Evolutionary conservation across 441 rosid genomes (phyloP).

Genomic region (Hypseocharis bilobata): DNA sequence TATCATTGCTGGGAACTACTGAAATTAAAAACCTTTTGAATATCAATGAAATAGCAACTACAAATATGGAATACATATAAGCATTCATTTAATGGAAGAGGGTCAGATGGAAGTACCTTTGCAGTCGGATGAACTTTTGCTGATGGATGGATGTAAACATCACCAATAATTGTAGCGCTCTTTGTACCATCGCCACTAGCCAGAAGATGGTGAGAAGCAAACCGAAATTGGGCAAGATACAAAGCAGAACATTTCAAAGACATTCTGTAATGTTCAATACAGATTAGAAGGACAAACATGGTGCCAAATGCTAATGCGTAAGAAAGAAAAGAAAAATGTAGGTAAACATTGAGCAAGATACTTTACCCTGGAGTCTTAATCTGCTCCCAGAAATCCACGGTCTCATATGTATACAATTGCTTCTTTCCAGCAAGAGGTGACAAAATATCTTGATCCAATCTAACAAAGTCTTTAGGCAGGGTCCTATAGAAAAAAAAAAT

Average conservation of each 20-base stretch:
- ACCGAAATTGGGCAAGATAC: conserved; percentile 56
- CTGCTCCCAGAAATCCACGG: conserved; percentile 74
- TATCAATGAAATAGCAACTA: not conserved
- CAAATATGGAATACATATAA: not conserved
- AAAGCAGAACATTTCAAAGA: conserved; percentile 64
- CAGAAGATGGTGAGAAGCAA: conserved; percentile 45
- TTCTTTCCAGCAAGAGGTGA: conserved; percentile 84
- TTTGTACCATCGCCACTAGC: conserved; percentile 45
- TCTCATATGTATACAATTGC: conserved; percentile 61
- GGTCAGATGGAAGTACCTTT: conserved; percentile 35
- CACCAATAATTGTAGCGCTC: conserved; percentile 44
- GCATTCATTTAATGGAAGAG: not conserved
- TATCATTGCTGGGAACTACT: not conserved
- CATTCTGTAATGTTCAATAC: conserved; percentile 34
- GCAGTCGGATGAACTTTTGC: conserved; percentile 75
- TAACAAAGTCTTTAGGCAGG: conserved; percentile 49
- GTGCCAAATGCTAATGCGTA: not conserved
- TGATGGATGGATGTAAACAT: conserved; percentile 71
- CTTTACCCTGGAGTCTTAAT: conserved; percentile 69
- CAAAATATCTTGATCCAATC: conserved; percentile 77
- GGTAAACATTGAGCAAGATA: not conserved
- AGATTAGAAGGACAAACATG: conserved; percentile 8
- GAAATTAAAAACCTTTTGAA: not conserved
- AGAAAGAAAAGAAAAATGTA: conserved; percentile 1
- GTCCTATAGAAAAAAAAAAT: conserved; percentile 39